Base-by-base conservation (phyloP, 352 stramenopile genomes). In the Globisporangium emineosum region DNA sequence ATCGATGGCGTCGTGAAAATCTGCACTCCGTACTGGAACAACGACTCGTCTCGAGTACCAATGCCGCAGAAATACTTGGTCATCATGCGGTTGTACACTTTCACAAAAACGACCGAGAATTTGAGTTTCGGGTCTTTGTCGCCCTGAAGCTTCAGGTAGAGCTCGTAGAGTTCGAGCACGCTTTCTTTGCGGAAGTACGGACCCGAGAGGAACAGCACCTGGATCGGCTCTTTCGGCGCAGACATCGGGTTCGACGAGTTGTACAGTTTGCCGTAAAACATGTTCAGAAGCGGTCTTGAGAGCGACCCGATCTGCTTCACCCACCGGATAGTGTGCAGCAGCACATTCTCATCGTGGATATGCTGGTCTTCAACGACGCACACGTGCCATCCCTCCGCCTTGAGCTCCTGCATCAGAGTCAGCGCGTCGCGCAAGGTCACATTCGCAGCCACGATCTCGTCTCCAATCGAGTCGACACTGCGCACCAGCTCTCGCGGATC, bases 151-250 rank as follows among this genome's bases (percentile, higher is more conserved):
- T 91, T 96, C 33, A 99, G 74, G 69, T 98, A 98, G 35, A 99
- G 72, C 55, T 97, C 77, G 66, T 98, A 97, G 30, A 98, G 65
- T 53, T 88, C 81, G 8, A 88, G 75, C 19, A 97, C 79, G 40
- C 98, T 79, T 64, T 96, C 86, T 69, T 98, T 98, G 23, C 93
- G 91, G 51, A 98, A 93, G 71, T 98, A 98, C 33, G 96, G 93
- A 69, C 98, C 94, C 12, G 96, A 81, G 7, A 98, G 75, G 43
- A 99, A 88, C 70, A 98, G 81, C 13, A 98, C 65, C 23, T 90
- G 76, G 33, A 97, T 88, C 35, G 89, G 84, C 65, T 93, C 83
- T 59, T 89, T 91, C 15, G 77, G 76, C 6, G 60, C 29, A 3
- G 67, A 69, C 12, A 69, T 25, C 3, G 51, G 43, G 40, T 81